Conservation (phyloP, 306 rosid species). For the Astragalus glycyphyllos region DNA sequence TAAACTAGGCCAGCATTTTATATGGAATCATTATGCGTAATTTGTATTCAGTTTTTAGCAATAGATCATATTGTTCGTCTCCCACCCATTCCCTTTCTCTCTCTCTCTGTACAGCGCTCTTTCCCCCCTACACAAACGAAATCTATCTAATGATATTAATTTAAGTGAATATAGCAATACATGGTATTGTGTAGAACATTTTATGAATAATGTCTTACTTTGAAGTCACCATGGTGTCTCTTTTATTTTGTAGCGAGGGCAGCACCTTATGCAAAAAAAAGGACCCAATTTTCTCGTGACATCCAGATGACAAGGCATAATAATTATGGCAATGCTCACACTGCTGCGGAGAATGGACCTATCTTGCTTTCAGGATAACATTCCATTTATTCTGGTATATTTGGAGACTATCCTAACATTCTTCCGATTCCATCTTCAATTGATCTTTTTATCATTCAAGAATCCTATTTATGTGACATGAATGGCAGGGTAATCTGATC, state of each 20-base stretch:
- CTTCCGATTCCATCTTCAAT: constrained; percentile 33
- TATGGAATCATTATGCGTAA: neutral
- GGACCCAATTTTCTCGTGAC: constrained; percentile 88
- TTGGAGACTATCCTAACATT: constrained; percentile 23
- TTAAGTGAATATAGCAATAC: neutral
- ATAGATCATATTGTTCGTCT: neutral
- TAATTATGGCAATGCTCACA: constrained; percentile 66
- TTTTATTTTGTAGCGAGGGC: constrained; percentile 72
- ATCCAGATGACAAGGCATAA: constrained; percentile 85
- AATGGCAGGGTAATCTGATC: constrained; percentile 37
- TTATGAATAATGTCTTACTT: neutral
- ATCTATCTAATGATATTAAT: neutral
- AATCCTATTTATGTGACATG: constrained; percentile 27
- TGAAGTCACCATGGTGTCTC: constrained; percentile 12
- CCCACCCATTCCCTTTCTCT: neutral
- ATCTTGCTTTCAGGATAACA: constrained; percentile 67
- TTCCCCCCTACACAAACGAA: neutral
- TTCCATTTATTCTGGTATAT: constrained; percentile 26
- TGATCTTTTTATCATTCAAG: neutral
- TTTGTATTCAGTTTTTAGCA: neutral
- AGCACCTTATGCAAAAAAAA: constrained; percentile 89
- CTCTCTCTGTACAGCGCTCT: neutral
- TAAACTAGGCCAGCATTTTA: constrained; percentile 4
- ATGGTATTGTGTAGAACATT: neutral
- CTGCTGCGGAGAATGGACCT: constrained; percentile 85